Percentiles rank a stretch among this genome's conserved stretches.
phyloP scores from a whole-genome alignment of 225 moss, liverwort and hornwort species.

The Pseudoscleropodium purum region DNA sequence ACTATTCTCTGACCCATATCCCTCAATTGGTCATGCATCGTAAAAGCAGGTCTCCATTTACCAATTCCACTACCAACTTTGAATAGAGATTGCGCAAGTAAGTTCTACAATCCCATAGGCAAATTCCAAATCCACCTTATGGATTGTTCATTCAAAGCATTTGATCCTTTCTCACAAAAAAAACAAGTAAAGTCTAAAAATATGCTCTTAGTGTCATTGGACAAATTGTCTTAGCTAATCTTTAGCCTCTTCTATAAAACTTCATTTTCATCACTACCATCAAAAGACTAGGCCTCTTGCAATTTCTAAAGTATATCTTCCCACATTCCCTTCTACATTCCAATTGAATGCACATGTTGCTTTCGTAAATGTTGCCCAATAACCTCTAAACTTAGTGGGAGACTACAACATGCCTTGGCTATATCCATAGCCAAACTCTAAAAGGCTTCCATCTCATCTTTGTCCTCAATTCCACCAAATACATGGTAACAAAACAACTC shows the following conservation, averaged over 20 bases:
- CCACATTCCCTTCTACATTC: background rate
- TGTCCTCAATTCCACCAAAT: no score
- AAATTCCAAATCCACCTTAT: background rate
- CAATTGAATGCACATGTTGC: background rate
- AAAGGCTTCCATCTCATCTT: no score
- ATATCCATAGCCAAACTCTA: fast-evolving
- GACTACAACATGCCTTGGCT: background rate
- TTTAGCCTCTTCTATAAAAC: background rate
- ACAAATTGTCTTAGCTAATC: background rate
- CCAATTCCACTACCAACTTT: background rate
- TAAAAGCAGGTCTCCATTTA: fast-evolving
- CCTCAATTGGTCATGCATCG: background rate
- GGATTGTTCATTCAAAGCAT: background rate
- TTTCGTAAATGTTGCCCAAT: background rate
- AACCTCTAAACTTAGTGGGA: background rate
- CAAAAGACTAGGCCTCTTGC: background rate
- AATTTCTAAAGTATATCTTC: background rate
- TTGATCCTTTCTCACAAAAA: background rate
- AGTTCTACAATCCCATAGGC: background rate
- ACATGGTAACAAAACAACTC: no score
- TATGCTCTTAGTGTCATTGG: background rate
- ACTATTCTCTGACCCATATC: background rate
- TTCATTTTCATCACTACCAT: background rate
- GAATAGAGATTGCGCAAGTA: background rate
- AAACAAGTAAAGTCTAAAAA: background rate